Evolutionary conservation across 169 alveolate species (phyloP).

Genomic region (Cryptosporidium ubiquitum): DNA sequence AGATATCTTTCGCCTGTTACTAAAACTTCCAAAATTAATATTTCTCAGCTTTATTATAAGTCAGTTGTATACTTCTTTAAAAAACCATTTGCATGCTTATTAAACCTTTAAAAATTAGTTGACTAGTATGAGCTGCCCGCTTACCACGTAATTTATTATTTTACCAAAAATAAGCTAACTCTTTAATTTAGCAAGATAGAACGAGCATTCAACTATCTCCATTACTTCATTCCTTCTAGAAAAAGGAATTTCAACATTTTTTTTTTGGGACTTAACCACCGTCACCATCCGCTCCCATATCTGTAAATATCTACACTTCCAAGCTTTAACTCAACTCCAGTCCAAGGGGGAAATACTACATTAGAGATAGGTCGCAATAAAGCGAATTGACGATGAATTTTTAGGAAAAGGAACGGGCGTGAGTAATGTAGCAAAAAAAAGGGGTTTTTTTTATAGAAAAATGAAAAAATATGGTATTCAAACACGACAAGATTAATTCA

Average conservation of each 20-base stretch:
- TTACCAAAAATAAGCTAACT: not conserved
- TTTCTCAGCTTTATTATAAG: not conserved
- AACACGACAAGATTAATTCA: conserved; percentile 15
- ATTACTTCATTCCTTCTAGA: not conserved
- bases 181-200: not conserved
- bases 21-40: not conserved
- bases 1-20: too few relatives aligned
- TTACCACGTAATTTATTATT: not conserved
- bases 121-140: not conserved
- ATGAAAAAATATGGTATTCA: conserved; percentile 4
- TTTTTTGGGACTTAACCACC: not conserved
- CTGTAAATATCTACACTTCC: not conserved
- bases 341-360: not conserved
- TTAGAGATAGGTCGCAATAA: not conserved
- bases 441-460: conserved; percentile 1
- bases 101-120: not conserved
- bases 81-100: not conserved
- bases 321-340: not conserved
- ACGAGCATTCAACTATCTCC: not conserved
- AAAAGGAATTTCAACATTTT: not conserved
- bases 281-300: not conserved
- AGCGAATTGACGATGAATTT: not conserved
- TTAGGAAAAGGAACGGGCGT: not conserved
- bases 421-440: not conserved
- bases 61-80: not conserved